phyloP scores from a whole-genome alignment of 257 asterid species.

The Gardenia jasminoides region DNA sequence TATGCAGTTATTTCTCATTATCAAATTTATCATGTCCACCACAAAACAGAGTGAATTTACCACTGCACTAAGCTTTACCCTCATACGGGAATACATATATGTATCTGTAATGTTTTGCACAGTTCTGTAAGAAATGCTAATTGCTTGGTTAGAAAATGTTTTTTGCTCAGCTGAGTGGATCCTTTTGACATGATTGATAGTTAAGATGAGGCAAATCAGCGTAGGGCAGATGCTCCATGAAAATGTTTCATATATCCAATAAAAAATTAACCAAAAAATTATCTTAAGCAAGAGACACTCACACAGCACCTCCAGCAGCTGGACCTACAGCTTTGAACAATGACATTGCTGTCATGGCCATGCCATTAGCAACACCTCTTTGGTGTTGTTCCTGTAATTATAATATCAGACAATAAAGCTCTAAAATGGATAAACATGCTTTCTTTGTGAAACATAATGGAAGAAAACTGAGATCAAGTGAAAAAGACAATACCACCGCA shows the following conservation, averaged over 20 bases:
- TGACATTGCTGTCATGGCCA: conserved; percentile 88
- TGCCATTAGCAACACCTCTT: conserved; percentile 85
- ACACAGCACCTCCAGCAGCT: conserved; percentile 85
- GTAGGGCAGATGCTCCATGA: neutral
- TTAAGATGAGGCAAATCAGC: neutral
- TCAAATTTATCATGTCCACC: too few relatives aligned
- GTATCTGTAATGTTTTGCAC: neutral
- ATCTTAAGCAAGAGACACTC: conserved; percentile 35
- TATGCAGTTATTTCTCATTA: neutral
- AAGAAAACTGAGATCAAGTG: neutral
- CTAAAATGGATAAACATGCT: neutral
- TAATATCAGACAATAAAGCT: neutral
- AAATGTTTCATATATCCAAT: neutral
- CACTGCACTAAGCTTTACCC: too few relatives aligned
- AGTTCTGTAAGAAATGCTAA: neutral
- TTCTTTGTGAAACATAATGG: neutral
- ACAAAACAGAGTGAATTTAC: too few relatives aligned
- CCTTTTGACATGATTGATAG: neutral
- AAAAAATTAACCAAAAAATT: neutral
- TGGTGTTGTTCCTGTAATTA: conserved; percentile 60
- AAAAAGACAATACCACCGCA: conserved; percentile 61
- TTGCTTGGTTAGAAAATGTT: neutral
- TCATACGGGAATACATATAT: too few relatives aligned
- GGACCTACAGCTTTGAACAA: conserved; percentile 78
- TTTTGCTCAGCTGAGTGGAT: neutral